Base-by-base conservation (phyloP, 2,329 filamentous ascomycete genomes). In the Paecilomyces sp. region DNA sequence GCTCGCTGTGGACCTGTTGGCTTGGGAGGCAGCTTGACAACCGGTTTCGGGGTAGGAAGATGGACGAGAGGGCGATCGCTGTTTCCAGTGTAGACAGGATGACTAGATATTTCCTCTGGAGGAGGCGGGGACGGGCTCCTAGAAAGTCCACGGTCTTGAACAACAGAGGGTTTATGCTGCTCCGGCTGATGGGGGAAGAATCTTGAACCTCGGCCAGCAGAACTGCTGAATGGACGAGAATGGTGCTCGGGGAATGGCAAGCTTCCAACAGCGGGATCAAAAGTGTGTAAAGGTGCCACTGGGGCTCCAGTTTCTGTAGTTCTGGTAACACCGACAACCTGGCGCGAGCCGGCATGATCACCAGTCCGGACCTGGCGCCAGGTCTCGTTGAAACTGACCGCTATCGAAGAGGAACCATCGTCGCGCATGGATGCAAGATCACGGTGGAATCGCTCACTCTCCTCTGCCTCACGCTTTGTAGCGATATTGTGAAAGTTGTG, bases 11-110 rank as follows among this genome's bases (percentile, higher is more conserved):
- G 75, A 54, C 77, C 71, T 59, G 72, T 69, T 55, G 75, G 71
- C 18, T 79, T 76, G 7, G 90, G 91, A 2, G 91, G 92, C 3
- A 97, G 82, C 70, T 88, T 91, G 12, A 97, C 92, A 28, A 91
- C 83, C 33, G 91, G 90, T 58, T 88, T 83, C 13, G 83, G 82
- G 31, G 73, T 78, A 2, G 85, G 85, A 50, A 88, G 75, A 65
- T 81, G 82, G 55, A 88, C 84, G 52, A 81, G 69, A 3, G 85
- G 85, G 47, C 79, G 78, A 31, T 71, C 72, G 12, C 70, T 71
- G 62, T 81, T 77, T 41, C 81, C 79, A 58, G 75, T 78, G 65
- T 82, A 83, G 2, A 79, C 85, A 15, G 85, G 85, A 66, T 87
- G 77, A 57, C 77, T 79, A 4, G 81, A 81, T 66, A 75, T 65